A percentile compares a stretch with the other conserved stretches of the same genome.
Conservation (phyloP, 805 yeast species). For the Myxozyma nipponensis region DNA sequence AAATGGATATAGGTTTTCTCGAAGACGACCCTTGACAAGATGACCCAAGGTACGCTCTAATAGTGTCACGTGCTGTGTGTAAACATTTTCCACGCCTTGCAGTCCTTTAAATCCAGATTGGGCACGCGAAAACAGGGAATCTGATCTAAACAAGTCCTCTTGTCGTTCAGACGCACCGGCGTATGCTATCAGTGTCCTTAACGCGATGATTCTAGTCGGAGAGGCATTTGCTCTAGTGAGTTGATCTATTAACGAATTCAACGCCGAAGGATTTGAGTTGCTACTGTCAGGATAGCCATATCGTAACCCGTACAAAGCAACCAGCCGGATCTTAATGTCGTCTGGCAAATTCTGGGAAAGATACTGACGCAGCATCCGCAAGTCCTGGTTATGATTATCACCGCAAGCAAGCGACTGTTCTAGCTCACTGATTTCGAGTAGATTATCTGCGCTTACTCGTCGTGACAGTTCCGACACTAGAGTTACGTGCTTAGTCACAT, state of each 20-base stretch:
- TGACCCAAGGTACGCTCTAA: conserved; percentile 48
- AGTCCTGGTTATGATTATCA: conserved; percentile 55
- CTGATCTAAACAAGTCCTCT: conserved; percentile 41
- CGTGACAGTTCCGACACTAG: conserved; percentile 82
- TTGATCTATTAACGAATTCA: conserved; percentile 42
- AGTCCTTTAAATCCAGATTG: conserved; percentile 44
- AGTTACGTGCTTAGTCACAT: conserved; percentile 88
- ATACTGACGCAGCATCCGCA: conserved; percentile 53
- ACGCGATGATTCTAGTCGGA: conserved; percentile 41
- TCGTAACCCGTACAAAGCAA: conserved; percentile 68
- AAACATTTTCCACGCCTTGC: conserved; percentile 52
- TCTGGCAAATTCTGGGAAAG: conserved; percentile 44
- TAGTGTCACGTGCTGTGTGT: conserved; percentile 87
- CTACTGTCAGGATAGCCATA: conserved; percentile 46
- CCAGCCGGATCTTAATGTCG: conserved; percentile 62
- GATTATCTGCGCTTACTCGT: conserved; percentile 53
- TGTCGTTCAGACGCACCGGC: conserved; percentile 47
- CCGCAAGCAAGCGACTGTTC: conserved; percentile 80
- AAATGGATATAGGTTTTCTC: conserved; percentile 43
- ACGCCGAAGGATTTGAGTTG: conserved; percentile 36
- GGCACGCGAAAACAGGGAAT: conserved; percentile 41
- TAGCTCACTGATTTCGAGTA: conserved; percentile 84
- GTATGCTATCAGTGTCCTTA: conserved; percentile 46
- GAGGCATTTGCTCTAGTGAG: conserved; percentile 25
- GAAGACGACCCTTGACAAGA: conserved; percentile 43